These are phyloP conservation scores for Tetrastigma voinierianum DNA, from an alignment of 164 flowering plant genomes.

Conservation along the genomic window DNA sequence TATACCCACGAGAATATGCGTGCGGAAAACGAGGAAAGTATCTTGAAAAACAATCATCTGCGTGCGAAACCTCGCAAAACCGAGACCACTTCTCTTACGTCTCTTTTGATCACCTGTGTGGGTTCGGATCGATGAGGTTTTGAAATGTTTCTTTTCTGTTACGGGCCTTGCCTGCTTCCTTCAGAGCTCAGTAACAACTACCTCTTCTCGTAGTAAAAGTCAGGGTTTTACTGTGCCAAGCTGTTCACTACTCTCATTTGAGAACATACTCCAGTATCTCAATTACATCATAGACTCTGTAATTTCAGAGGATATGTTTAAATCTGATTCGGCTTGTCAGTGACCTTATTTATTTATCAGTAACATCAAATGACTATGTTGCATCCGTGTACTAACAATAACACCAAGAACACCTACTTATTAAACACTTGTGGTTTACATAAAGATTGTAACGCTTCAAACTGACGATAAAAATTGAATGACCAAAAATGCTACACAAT, in stretches of 20 bases:
- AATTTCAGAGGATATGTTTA: not conserved
- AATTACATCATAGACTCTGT: slow-evolving; percentile 93
- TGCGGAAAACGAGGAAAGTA: slow-evolving; percentile 9
- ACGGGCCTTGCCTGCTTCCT: slow-evolving; percentile 85
- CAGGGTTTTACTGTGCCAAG: slow-evolving; percentile 97
- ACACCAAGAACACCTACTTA: too few species aligned
- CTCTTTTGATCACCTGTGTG: slow-evolving; percentile 88
- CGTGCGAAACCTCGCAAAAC: slow-evolving; percentile 78
- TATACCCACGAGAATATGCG: slow-evolving; percentile 47
- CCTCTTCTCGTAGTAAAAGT: slow-evolving; percentile 89
- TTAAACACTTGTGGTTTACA: too few species aligned
- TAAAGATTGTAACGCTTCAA: too few species aligned
- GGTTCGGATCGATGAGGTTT: slow-evolving; percentile 79
- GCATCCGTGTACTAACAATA: too few species aligned
- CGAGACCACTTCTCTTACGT: slow-evolving; percentile 82
- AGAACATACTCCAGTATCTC: slow-evolving; percentile 89
- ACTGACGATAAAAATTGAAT: too few species aligned
- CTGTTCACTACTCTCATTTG: slow-evolving; percentile 86
- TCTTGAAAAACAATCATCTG: slow-evolving; percentile 22
- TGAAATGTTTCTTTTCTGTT: slow-evolving; percentile 87
- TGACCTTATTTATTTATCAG: too few species aligned
- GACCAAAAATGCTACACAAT: too few species aligned
- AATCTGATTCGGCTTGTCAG: not conserved
- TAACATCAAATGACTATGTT: too few species aligned
- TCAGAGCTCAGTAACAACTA: slow-evolving; percentile 89